A percentile compares a stretch with the other conserved stretches of the same genome.
Evolutionary conservation across 768 basidiomycete genomes (phyloP).

Genomic region (Mycena crocata): DNA sequence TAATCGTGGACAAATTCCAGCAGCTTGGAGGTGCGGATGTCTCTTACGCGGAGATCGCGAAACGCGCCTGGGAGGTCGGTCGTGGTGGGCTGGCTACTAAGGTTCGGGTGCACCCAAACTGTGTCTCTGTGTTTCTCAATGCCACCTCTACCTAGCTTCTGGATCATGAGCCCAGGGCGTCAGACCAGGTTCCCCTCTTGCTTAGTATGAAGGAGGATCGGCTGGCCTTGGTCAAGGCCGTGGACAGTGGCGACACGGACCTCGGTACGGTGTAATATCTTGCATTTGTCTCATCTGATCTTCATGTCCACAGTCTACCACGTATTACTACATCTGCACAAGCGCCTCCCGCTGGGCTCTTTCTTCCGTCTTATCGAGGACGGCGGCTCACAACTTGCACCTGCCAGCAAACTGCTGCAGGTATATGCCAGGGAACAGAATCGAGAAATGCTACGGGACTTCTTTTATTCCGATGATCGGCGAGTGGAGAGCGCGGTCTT

Average conservation of each 20-base stretch:
- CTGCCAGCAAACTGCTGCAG: constrained; percentile 85
- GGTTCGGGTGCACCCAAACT: constrained; percentile 53
- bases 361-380: constrained; percentile 97
- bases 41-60: constrained; percentile 95
- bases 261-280: constrained; percentile 67
- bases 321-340: constrained; percentile 89
- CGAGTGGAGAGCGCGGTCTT: constrained; percentile 94
- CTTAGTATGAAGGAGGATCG: constrained; percentile 95
- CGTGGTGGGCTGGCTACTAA: constrained; percentile 84
- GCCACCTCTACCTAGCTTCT: constrained; percentile 66
- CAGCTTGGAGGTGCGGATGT: constrained; percentile 82
- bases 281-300: background rate
- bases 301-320: constrained; percentile 79
- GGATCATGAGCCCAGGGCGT: constrained; percentile 90
- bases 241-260: constrained; percentile 96
- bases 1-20: constrained; percentile 93
- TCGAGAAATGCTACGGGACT: constrained; percentile 91
- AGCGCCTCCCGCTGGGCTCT: constrained; percentile 84
- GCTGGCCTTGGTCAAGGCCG: constrained; percentile 87
- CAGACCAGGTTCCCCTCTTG: constrained; percentile 94
- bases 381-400: constrained; percentile 77
- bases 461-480: constrained; percentile 97
- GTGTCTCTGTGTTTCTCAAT: constrained; percentile 5
- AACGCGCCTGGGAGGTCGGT: constrained; percentile 92
- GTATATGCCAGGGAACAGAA: constrained; percentile 94